phyloP scores from a whole-genome alignment of 441 rosid genomes.

The Kokia cookei region DNA sequence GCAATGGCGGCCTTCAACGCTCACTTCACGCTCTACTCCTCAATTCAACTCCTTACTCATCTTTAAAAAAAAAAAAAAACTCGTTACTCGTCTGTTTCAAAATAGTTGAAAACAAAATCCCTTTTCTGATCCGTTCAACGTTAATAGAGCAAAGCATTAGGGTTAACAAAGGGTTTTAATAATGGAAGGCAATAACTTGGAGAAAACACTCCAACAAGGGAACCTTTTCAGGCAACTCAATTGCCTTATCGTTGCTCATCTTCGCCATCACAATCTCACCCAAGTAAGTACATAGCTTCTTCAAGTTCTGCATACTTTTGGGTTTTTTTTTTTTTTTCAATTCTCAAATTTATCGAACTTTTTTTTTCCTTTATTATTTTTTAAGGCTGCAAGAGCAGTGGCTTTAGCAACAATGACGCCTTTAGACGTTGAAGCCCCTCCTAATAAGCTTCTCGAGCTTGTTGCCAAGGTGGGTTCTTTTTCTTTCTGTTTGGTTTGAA shows the following conservation, averaged over 20 bases:
- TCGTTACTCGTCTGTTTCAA: background rate
- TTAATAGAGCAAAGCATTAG: background rate
- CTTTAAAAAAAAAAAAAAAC: too few species aligned
- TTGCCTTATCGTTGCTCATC: conserved; percentile 77
- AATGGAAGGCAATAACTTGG: conserved; percentile 53
- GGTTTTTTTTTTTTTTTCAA: background rate
- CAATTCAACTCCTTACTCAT: background rate
- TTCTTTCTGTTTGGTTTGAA: background rate
- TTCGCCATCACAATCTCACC: conserved; percentile 66
- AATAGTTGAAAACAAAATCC: background rate
- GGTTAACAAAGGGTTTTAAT: background rate
- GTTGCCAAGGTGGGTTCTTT: conserved; percentile 60
- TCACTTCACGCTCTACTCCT: background rate
- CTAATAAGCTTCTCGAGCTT: conserved; percentile 74
- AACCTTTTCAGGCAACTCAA: conserved; percentile 59
- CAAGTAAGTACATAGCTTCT: conserved; percentile 30
- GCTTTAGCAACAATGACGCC: conserved; percentile 87
- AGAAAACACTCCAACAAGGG: conserved; percentile 70
- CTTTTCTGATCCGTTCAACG: background rate
- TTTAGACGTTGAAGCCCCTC: conserved; percentile 56
- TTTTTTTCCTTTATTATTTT: background rate
- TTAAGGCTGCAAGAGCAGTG: conserved; percentile 73
- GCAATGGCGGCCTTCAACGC: background rate
- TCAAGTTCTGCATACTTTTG: background rate
- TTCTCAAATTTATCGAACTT: background rate